Conservation (phyloP, 495 filamentous ascomycete species). For the Talaromyces borbonicus region DNA sequence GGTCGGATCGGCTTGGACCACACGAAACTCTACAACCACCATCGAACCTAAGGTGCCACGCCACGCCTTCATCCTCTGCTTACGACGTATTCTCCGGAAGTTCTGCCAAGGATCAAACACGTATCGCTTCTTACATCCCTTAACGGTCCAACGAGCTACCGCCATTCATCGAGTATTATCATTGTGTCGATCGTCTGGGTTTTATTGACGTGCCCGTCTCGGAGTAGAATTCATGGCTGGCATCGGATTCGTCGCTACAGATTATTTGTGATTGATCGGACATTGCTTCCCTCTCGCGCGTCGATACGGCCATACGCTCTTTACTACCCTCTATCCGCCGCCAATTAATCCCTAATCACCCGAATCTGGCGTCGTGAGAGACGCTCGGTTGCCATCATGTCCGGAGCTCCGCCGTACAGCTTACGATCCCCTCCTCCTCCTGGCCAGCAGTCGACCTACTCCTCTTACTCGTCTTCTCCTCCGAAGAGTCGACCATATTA, state of each 20-base stretch:
- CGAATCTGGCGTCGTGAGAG: slow-evolving; percentile 12
- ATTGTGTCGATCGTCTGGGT: no score
- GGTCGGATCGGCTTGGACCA: slow-evolving; percentile 1
- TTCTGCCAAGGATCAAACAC: background rate
- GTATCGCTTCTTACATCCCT: no score
- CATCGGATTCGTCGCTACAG: slow-evolving; percentile 10
- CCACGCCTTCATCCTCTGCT: background rate
- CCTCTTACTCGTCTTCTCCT: slow-evolving; percentile 29
- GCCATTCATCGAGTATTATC: no score
- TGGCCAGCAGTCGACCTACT: slow-evolving; percentile 28
- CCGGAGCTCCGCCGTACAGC: slow-evolving; percentile 39
- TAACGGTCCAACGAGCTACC: no score
- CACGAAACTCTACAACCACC: background rate
- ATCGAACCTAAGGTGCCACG: background rate
- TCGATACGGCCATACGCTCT: background rate
- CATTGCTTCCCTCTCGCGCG: background rate
- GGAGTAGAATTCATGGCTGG: slow-evolving; percentile 7
- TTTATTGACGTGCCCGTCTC: background rate
- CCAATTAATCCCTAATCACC: background rate
- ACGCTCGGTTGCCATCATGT: slow-evolving; percentile 35
- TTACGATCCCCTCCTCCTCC: slow-evolving; percentile 36
- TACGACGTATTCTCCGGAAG: background rate
- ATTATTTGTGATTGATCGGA: background rate
- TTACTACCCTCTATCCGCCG: background rate
- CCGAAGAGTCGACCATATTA: slow-evolving; percentile 41